Evolutionary conservation across 192 early-diverging fungal genomes (phyloP).

Genomic region (Dissophora ornata): DNA sequence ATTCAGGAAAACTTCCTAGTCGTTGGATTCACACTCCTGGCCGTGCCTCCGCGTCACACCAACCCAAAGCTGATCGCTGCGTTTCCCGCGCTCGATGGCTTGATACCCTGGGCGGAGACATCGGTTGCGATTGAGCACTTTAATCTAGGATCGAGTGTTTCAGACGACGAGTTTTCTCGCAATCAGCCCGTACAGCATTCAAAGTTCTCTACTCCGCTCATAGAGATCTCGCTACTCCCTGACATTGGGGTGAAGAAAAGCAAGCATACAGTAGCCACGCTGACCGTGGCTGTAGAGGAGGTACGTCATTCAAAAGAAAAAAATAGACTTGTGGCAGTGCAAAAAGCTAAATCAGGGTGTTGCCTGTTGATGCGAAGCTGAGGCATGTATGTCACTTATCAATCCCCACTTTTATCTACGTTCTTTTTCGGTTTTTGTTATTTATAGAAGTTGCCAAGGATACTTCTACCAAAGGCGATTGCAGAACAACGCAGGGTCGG

Average conservation of each 20-base stretch:
- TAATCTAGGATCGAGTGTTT: background rate
- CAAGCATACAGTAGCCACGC: slow-evolving; percentile 31
- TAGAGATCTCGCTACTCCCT: slow-evolving; percentile 15
- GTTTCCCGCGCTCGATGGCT: slow-evolving; percentile 38
- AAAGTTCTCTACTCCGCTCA: slow-evolving; percentile 7
- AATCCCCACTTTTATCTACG: too few relatives aligned
- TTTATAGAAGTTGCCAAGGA: slow-evolving; percentile 13
- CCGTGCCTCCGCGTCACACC: slow-evolving; percentile 13
- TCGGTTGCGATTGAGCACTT: slow-evolving; percentile 46
- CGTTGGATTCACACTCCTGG: slow-evolving; percentile 39
- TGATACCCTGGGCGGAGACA: slow-evolving; percentile 44
- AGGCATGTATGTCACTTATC: too few relatives aligned
- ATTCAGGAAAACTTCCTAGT: slow-evolving; percentile 36
- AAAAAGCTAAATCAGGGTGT: too few relatives aligned
- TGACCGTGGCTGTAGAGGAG: slow-evolving; percentile 36
- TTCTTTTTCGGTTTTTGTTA: too few relatives aligned
- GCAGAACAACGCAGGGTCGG: slow-evolving; percentile 18
- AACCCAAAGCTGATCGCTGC: slow-evolving; percentile 16
- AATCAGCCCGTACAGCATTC: background rate
- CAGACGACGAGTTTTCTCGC: background rate
- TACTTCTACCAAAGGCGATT: slow-evolving; percentile 6
- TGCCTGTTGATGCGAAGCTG: too few relatives aligned
- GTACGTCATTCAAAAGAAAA: slow-evolving; percentile 18
- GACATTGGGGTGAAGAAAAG: slow-evolving; percentile 19
- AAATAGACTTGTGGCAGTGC: too few relatives aligned